Percentiles rank a stretch among this genome's conserved stretches.
Evolutionary conservation across 2,329 filamentous ascomycete species (phyloP).

Genomic region (Aspergillus vadensis): DNA sequence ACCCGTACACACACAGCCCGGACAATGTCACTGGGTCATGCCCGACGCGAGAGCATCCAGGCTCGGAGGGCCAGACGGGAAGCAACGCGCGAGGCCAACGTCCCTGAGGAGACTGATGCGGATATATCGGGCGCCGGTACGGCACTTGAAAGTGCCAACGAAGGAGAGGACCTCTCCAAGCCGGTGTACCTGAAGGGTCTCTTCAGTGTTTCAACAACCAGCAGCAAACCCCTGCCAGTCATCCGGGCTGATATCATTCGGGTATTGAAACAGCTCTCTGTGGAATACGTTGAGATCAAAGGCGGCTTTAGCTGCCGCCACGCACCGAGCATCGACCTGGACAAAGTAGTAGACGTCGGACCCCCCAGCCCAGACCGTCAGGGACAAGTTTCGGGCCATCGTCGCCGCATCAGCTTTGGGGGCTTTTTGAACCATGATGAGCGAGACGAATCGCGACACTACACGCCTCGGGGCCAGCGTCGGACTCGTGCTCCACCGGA

Average conservation of each 20-base stretch:
- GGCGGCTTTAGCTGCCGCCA: slow-evolving; percentile 91
- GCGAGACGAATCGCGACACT: slow-evolving; percentile 59
- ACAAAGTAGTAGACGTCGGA: slow-evolving; percentile 66
- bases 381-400: slow-evolving; percentile 59
- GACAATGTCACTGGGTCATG: slow-evolving; percentile 86
- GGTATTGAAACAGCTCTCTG: slow-evolving; percentile 81
- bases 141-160: slow-evolving; percentile 51
- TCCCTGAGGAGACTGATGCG: slow-evolving; percentile 87
- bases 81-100: slow-evolving; percentile 71
- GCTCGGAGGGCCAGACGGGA: slow-evolving; percentile 75
- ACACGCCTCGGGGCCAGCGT: slow-evolving; percentile 47
- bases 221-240: slow-evolving; percentile 80
- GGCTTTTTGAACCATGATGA: slow-evolving; percentile 69
- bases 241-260: slow-evolving; percentile 90
- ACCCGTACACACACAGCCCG: slow-evolving; percentile 67
- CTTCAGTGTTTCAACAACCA: slow-evolving; percentile 96
- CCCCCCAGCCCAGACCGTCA: slow-evolving; percentile 60
- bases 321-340: slow-evolving; percentile 83
- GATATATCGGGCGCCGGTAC: slow-evolving; percentile 65
- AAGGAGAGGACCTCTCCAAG: slow-evolving; percentile 75
- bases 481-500: slow-evolving; percentile 56
- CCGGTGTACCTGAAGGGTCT: slow-evolving; percentile 94
- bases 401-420: slow-evolving; percentile 81
- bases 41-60: slow-evolving; percentile 88
- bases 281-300: slow-evolving; percentile 90